A percentile compares a stretch with the other conserved stretches of the same genome.
Evolutionary conservation across 352 stramenopile species (phyloP).

Genomic region (Nothophytophthora sp.): DNA sequence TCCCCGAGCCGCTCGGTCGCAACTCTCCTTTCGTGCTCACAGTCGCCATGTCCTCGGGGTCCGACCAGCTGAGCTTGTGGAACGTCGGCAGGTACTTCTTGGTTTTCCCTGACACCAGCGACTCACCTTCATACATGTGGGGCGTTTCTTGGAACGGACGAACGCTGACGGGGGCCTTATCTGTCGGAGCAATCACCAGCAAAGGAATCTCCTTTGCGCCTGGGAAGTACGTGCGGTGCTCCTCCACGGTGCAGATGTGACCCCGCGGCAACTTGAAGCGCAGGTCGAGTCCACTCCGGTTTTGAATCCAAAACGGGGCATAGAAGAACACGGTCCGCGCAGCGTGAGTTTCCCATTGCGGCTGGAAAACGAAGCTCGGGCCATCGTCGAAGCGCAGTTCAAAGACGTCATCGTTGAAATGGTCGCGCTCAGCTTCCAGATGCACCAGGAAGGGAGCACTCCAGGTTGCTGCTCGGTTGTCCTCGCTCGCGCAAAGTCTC

Average conservation of each 20-base stretch:
- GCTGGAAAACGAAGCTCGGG: conserved; percentile 64
- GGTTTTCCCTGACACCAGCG: conserved; percentile 41
- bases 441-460: conserved; percentile 64
- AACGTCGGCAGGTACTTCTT: conserved; percentile 82
- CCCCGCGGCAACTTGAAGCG: conserved; percentile 65
- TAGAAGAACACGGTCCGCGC: conserved; percentile 69
- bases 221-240: conserved; percentile 76
- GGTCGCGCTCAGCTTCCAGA: conserved; percentile 44
- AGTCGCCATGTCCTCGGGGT: conserved; percentile 64
- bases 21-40: conserved; percentile 82
- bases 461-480: conserved; percentile 51
- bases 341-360: conserved; percentile 61
- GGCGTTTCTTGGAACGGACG: conserved; percentile 75
- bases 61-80: conserved; percentile 71
- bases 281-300: conserved; percentile 78
- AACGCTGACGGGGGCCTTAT: conserved; percentile 71
- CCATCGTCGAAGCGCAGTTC: conserved; percentile 67
- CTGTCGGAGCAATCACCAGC: conserved; percentile 51
- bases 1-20: conserved; percentile 34
- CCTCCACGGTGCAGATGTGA: conserved; percentile 53
- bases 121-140: conserved; percentile 49
- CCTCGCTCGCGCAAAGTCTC: conserved; percentile 60
- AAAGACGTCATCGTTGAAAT: conserved; percentile 57
- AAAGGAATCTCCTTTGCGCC: conserved; percentile 62
- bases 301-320: conserved; percentile 86